Evolutionary conservation across 495 filamentous ascomycete species (phyloP).

Genomic region (Neurospora sp.): DNA sequence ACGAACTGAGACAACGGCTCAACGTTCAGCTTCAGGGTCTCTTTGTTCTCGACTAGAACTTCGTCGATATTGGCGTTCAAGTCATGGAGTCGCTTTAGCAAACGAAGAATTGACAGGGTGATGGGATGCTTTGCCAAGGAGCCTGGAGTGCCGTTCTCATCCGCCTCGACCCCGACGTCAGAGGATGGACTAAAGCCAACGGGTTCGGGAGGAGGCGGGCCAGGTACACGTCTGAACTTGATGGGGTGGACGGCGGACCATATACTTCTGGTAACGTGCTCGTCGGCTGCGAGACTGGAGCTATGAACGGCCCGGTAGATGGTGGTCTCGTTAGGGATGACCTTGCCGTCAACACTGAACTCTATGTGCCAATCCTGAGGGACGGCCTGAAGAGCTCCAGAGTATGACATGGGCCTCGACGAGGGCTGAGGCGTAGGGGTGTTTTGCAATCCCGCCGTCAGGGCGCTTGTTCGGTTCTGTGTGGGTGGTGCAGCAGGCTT

Average conservation of each 20-base stretch:
- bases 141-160: constrained; percentile 54
- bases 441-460: constrained; percentile 38
- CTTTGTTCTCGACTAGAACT: constrained; percentile 81
- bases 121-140: constrained; percentile 79
- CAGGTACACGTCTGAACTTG: constrained; percentile 78
- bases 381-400: constrained; percentile 63
- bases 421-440: constrained; percentile 41
- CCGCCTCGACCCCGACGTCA: constrained; percentile 34
- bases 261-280: constrained; percentile 60
- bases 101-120: constrained; percentile 76
- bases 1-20: constrained; percentile 94
- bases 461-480: constrained; percentile 31
- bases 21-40: constrained; percentile 53
- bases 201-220: constrained; percentile 77
- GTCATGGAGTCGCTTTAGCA: constrained; percentile 86
- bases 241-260: constrained; percentile 88
- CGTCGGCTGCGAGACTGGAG: constrained; percentile 52
- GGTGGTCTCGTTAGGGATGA: constrained; percentile 83
- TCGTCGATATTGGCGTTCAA: constrained; percentile 94
- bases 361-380: constrained; percentile 99
- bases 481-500: constrained; percentile 18
- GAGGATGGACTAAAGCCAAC: constrained; percentile 48
- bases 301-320: constrained; percentile 92
- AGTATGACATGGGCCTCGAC: constrained; percentile 59
- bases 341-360: constrained; percentile 78